phyloP scores from a whole-genome alignment of 164 flowering plant genomes.

The grape (Vitis vinifera) region DNA sequence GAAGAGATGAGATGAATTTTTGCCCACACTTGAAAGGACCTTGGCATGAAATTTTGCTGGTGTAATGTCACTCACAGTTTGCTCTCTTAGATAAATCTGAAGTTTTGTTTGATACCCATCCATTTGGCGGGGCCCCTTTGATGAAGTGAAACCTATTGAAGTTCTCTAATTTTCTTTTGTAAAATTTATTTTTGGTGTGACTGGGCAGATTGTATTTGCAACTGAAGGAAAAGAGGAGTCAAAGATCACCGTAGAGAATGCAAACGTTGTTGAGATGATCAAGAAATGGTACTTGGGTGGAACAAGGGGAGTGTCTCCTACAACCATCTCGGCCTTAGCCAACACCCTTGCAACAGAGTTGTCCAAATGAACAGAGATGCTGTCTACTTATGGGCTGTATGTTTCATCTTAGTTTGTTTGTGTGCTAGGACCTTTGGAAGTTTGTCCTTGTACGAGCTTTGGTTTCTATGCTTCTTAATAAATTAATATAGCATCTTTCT shows the following conservation, averaged over 20 bases:
- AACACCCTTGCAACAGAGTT: constrained; percentile 46
- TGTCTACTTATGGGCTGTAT: background rate
- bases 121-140: too few relatives aligned
- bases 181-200: background rate
- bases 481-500: too few relatives aligned
- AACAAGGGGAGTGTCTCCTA: constrained; percentile 63
- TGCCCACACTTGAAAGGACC: too few relatives aligned
- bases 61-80: too few relatives aligned
- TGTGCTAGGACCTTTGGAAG: background rate
- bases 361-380: constrained; percentile 27
- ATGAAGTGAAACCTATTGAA: too few relatives aligned
- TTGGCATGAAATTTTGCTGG: too few relatives aligned
- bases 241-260: constrained; percentile 69
- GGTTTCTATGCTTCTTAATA: too few relatives aligned
- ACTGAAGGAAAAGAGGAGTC: constrained; percentile 74
- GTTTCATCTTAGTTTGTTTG: background rate
- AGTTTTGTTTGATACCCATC: too few relatives aligned
- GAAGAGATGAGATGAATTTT: too few relatives aligned
- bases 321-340: constrained; percentile 71
- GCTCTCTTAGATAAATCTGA: too few relatives aligned
- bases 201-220: constrained; percentile 49
- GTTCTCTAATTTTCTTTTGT: too few relatives aligned
- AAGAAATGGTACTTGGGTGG: constrained; percentile 95
- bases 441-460: background rate
- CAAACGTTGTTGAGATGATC: constrained; percentile 77